Evolutionary conservation across 2,329 filamentous ascomycete species (phyloP), one percentile per base, ranked within the genome.

Genomic region (Karstenula rhodostoma): DNA sequence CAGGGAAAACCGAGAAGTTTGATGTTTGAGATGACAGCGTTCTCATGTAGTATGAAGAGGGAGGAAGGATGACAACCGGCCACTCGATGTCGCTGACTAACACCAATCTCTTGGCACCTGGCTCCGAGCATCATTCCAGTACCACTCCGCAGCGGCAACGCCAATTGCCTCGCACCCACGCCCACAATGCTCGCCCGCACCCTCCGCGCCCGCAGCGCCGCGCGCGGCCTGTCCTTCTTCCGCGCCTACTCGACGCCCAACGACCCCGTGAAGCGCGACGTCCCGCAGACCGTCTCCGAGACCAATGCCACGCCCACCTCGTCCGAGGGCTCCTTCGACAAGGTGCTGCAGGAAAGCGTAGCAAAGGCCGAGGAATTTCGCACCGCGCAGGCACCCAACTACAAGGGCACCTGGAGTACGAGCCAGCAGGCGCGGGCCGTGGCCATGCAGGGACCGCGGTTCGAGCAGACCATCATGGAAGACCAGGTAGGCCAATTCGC

Each of bases 391-490:
- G 92, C 94, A 33, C 95, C 95, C 23, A 99, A 99, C 84, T 88
- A 93, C 64, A 81, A 84, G 61, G 87, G 81, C 6, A 86, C 92
- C 61, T 99, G 95, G 95, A 93, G 92, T 63, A 83, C 87, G 74
- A 96, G 88, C 82, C 95, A 99, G 85, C 87, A 88, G 79, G 88
- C 93, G 42, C 86, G 94, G 72, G 86, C 87, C 56, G 81, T 88
- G 79, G 95, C 93, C 56, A 99, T 99, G 94, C 88, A 89, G 44
- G 95, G 95, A 44, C 95, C 95, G 67, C 86, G 94, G 70, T 99
- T 99, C 75, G 95, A 99, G 85, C 94, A 98, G 87, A 98, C 93
- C 35, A 92, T 96, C 74, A 94, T 98, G 82, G 88, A 90, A 71
- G 82, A 90, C 68, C 95, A 99, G 91, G 94, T 97, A 84, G 69